phyloP scores from a whole-genome alignment of 495 filamentous ascomycete genomes.

The Penicillium herquei region DNA sequence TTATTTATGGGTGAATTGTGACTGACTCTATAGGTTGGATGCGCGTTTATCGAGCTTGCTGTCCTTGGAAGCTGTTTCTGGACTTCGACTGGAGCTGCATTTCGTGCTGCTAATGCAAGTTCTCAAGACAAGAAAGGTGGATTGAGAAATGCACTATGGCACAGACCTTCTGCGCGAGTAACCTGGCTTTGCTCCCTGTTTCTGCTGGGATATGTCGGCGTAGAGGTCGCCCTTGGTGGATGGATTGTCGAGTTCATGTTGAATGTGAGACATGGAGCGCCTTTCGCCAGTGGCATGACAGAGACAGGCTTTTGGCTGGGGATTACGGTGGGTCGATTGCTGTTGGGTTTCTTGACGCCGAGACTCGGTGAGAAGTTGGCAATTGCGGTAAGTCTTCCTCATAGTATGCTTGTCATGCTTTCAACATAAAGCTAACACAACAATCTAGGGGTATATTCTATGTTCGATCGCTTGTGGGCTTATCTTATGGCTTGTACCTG shows the following conservation, averaged over 20 bases:
- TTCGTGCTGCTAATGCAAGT: constrained; percentile 46
- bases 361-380: constrained; percentile 59
- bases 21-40: constrained; percentile 50
- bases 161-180: constrained; percentile 45
- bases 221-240: constrained; percentile 80
- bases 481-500: constrained; percentile 67
- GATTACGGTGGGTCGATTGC: constrained; percentile 57
- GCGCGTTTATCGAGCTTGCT: constrained; percentile 59
- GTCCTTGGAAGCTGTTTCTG: constrained; percentile 62
- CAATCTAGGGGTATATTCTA: constrained; percentile 48
- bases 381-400: constrained; percentile 40
- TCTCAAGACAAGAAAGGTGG: constrained; percentile 43
- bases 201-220: constrained; percentile 75
- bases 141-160: constrained; percentile 56
- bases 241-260: constrained; percentile 71
- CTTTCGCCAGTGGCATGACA: constrained; percentile 60
- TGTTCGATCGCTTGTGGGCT: constrained; percentile 55
- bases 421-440: not conserved
- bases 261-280: constrained; percentile 49
- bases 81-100: constrained; percentile 58
- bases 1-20: not conserved
- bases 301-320: constrained; percentile 69
- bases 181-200: constrained; percentile 79
- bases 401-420: not conserved
- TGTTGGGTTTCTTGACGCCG: constrained; percentile 63